Percentiles rank a stretch among this genome's conserved stretches.
Evolutionary conservation across 306 rosid genomes (phyloP).

Genomic region (Alnus glutinosa): DNA sequence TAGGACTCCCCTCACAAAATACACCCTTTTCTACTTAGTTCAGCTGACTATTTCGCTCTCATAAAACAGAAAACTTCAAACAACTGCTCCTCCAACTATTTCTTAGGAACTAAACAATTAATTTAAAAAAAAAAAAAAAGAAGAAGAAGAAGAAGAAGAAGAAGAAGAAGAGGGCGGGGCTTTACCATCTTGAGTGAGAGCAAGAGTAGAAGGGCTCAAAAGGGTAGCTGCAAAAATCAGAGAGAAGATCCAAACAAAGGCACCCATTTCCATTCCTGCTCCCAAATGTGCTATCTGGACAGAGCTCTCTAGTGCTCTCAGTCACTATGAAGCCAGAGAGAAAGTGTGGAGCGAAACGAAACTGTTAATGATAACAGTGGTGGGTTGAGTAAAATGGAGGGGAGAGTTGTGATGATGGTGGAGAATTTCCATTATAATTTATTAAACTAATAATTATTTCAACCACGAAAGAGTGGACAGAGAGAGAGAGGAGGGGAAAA

Average conservation of each 20-base stretch:
- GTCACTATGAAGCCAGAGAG: background rate
- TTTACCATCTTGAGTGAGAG: slow-evolving; percentile 84
- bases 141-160: background rate
- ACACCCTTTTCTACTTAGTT: background rate
- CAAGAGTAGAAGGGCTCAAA: slow-evolving; percentile 43
- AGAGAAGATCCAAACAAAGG: slow-evolving; percentile 33
- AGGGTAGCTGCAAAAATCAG: slow-evolving; percentile 35
- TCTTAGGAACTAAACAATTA: slow-evolving; percentile 4
- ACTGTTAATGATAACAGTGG: slow-evolving; percentile 31
- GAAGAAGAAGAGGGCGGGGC: background rate
- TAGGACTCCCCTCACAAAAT: background rate
- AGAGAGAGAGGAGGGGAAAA: too few species aligned
- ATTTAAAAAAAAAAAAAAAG: too few species aligned
- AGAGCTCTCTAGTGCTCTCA: background rate
- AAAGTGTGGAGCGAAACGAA: background rate
- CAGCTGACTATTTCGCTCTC: background rate
- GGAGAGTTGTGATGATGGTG: slow-evolving; percentile 31
- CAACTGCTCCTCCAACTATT: background rate
- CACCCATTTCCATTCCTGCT: slow-evolving; percentile 44
- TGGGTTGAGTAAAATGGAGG: slow-evolving; percentile 26
- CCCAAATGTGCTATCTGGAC: slow-evolving; percentile 14
- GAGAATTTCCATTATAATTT: slow-evolving; percentile 23
- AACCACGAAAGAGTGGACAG: slow-evolving; percentile 38
- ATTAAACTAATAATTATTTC: slow-evolving; percentile 34
- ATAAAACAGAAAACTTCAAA: background rate